phyloP scores from a whole-genome alignment of 2,329 filamentous ascomycete species.

The Colletotrichum sp. region DNA sequence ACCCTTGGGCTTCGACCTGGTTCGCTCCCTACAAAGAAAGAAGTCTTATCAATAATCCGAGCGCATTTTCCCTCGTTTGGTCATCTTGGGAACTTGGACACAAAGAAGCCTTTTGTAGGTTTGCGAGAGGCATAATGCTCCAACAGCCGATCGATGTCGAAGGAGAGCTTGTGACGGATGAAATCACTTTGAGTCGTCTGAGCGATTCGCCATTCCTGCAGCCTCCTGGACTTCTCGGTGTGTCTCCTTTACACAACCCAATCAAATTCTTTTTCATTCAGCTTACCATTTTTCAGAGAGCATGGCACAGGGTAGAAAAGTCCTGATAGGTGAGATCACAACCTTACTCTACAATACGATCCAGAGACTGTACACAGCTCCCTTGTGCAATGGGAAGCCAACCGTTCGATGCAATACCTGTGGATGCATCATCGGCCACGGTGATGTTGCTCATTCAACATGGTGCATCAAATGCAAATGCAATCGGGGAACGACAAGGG shows the following conservation, averaged over 20 bases:
- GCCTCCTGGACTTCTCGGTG: background rate
- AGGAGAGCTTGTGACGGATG: background rate
- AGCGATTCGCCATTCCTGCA: background rate
- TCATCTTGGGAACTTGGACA: background rate
- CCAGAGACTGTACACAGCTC: background rate
- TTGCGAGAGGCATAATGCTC: background rate
- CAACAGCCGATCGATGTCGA: background rate
- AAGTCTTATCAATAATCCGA: no score
- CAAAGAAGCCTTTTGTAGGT: background rate
- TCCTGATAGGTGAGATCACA: no score
- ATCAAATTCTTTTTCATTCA: background rate
- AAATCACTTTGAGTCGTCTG: background rate
- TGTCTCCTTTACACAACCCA: rapidly evolving
- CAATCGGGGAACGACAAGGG: background rate
- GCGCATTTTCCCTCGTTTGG: background rate
- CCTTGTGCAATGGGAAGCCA: background rate
- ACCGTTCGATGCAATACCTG: background rate
- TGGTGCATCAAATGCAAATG: background rate
- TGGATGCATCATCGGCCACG: background rate
- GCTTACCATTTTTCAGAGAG: background rate
- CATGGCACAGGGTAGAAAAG: background rate
- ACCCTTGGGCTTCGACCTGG: background rate
- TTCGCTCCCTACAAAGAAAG: background rate
- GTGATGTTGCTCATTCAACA: background rate
- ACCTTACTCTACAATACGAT: background rate